Percentiles rank a stretch among this genome's conserved stretches.
Conservation (phyloP, 108 stramenopile species). For the Cylindrotheca fusiformis region DNA sequence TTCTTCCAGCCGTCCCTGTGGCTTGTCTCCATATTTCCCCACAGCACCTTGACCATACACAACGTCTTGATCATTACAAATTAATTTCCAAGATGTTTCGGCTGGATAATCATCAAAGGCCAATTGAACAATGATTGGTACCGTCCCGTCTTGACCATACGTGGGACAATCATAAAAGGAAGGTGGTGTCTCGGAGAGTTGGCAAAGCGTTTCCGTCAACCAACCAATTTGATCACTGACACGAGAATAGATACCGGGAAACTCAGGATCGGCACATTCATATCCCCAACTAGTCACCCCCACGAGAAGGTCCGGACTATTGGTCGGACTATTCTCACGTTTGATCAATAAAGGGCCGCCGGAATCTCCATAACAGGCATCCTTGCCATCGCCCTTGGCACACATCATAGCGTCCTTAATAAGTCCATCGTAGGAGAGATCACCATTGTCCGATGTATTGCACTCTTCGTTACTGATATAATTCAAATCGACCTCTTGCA, state of each 20-base stretch:
- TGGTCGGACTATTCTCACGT: not conserved
- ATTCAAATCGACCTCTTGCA: slow-evolving; percentile 39
- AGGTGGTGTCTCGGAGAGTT: slow-evolving; percentile 40
- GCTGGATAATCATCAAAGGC: slow-evolving; percentile 28
- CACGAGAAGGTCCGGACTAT: slow-evolving; percentile 27
- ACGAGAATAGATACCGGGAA: slow-evolving; percentile 12
- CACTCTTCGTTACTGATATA: slow-evolving; percentile 41
- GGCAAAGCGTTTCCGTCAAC: slow-evolving; percentile 44
- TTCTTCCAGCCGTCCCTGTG: not conserved
- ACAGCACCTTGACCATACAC: slow-evolving; percentile 3
- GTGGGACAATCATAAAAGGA: slow-evolving; percentile 16
- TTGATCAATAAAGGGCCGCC: slow-evolving; percentile 35
- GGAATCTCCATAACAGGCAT: slow-evolving; percentile 54
- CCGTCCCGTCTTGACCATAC: slow-evolving; percentile 20
- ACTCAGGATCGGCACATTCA: slow-evolving; percentile 18
- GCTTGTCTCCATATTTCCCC: slow-evolving; percentile 5
- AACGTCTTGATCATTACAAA: not conserved
- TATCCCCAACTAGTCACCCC: slow-evolving; percentile 38
- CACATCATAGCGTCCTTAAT: slow-evolving; percentile 65
- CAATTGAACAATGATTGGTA: slow-evolving; percentile 21
- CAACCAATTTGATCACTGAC: slow-evolving; percentile 43
- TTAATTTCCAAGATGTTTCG: slow-evolving; percentile 31
- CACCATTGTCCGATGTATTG: slow-evolving; percentile 11
- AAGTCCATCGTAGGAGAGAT: slow-evolving; percentile 33
- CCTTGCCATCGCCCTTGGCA: slow-evolving; percentile 34